phyloP scores from a whole-genome alignment of 225 moss, liverwort and hornwort genomes.

The Bryum argenteum region DNA sequence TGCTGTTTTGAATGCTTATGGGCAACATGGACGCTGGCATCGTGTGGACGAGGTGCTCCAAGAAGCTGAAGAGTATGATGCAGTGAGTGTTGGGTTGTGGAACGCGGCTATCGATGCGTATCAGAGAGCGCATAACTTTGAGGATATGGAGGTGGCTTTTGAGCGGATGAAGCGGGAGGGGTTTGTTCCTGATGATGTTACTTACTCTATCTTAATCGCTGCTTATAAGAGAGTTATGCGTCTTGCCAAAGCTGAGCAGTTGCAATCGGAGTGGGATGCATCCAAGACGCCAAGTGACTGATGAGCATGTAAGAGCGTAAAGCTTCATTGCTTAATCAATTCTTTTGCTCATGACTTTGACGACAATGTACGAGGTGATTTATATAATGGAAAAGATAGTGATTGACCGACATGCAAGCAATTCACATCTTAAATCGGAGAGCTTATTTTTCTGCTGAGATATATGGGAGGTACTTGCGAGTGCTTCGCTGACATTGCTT shows the following conservation, averaged over 20 bases:
- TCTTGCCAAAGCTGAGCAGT: conserved; percentile 38
- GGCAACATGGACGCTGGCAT: conserved; percentile 60
- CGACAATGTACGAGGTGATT: too few species aligned
- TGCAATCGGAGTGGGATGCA: conserved; percentile 51
- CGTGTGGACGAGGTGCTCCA: conserved; percentile 64
- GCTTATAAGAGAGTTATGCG: conserved; percentile 62
- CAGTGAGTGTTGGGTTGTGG: conserved; percentile 63
- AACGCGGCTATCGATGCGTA: conserved; percentile 79
- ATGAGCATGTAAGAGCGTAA: too few species aligned
- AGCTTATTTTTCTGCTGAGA: too few species aligned
- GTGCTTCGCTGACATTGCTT: too few species aligned
- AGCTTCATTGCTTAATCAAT: too few species aligned
- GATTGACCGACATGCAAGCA: too few species aligned
- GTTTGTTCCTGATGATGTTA: conserved; percentile 60
- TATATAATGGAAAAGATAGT: too few species aligned
- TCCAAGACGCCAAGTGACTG: conserved; percentile 11
- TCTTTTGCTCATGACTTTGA: too few species aligned
- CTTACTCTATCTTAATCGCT: conserved; percentile 59
- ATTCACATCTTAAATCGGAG: too few species aligned
- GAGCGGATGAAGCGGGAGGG: conserved; percentile 59
- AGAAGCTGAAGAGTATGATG: conserved; percentile 62
- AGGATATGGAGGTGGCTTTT: conserved; percentile 59
- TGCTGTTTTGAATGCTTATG: conserved; percentile 62
- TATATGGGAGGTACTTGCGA: too few species aligned
- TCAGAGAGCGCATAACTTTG: conserved; percentile 59